These are phyloP conservation scores for Diaporthe sp. DNA, from an alignment of 2,329 filamentous ascomycete species.

Conservation along the genomic window DNA sequence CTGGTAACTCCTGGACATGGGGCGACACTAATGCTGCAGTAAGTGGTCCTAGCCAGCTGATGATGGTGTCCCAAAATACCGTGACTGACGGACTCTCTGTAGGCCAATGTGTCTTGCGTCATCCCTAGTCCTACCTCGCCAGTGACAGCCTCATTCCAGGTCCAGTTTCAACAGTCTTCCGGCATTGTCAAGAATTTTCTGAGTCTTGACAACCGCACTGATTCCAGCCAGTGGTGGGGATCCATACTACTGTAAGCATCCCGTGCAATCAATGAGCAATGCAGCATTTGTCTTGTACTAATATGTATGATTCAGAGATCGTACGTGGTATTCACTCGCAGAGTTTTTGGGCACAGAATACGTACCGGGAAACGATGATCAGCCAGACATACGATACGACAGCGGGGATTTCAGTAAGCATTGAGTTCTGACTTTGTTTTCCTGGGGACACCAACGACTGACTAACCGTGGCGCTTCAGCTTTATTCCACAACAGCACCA, in stretches of 20 bases:
- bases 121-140: background rate
- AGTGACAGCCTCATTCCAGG: background rate
- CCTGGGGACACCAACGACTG: background rate
- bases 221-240: constrained; percentile 16
- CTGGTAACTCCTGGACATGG: background rate
- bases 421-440: background rate
- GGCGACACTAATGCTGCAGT: background rate
- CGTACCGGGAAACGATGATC: background rate
- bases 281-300: background rate
- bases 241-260: background rate
- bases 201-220: constrained; percentile 11
- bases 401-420: constrained; percentile 3
- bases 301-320: background rate
- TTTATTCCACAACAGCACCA: background rate
- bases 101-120: constrained; percentile 1
- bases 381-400: background rate
- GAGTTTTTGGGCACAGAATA: background rate
- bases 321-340: background rate
- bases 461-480: background rate
- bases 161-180: background rate
- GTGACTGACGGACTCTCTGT: background rate
- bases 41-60: background rate
- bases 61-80: too few species aligned
- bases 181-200: background rate
- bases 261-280: background rate